A percentile compares a stretch with the other conserved stretches of the same genome.
Evolutionary conservation across 768 basidiomycete genomes (phyloP).

Genomic region (Podaxis carcinomalis): DNA sequence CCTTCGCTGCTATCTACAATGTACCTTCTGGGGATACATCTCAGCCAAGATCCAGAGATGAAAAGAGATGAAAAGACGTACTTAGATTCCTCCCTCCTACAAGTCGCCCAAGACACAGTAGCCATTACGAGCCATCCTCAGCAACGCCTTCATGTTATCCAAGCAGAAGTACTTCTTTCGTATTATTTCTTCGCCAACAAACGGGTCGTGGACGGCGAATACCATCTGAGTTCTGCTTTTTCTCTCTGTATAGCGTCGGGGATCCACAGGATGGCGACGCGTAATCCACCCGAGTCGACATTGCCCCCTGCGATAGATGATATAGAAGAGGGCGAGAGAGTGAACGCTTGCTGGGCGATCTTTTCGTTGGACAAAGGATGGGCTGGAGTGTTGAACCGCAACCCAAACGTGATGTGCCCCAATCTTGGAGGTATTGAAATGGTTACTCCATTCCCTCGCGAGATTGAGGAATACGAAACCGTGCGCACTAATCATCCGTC

Average conservation of each 20-base stretch:
- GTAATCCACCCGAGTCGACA: slow-evolving; percentile 24
- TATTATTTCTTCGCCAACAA: slow-evolving; percentile 52
- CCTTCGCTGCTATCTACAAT: slow-evolving; percentile 34
- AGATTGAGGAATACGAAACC: slow-evolving; percentile 30
- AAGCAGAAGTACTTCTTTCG: slow-evolving; percentile 51
- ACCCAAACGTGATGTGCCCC: slow-evolving; percentile 23
- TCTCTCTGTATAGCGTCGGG: slow-evolving; percentile 30
- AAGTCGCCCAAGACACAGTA: slow-evolving; percentile 25
- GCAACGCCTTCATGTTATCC: slow-evolving; percentile 43
- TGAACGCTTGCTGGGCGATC: slow-evolving; percentile 33
- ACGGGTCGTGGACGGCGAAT: slow-evolving; percentile 40
- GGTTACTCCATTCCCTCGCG: slow-evolving; percentile 36
- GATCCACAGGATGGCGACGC: slow-evolving; percentile 30
- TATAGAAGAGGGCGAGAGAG: slow-evolving; percentile 33
- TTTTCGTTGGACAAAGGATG: slow-evolving; percentile 32
- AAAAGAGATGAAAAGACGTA: slow-evolving; percentile 27
- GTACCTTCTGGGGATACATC: slow-evolving; percentile 33
- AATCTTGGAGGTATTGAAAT: slow-evolving; percentile 15
- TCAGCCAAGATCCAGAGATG: slow-evolving; percentile 26
- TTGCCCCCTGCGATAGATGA: slow-evolving; percentile 24
- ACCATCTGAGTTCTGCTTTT: slow-evolving; percentile 35
- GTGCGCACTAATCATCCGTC: slow-evolving; percentile 12
- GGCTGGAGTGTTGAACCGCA: slow-evolving; percentile 38
- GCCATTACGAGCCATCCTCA: slow-evolving; percentile 37
- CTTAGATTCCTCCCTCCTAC: slow-evolving; percentile 38